Conservation (phyloP, 768 basidiomycete species). For the Sporobolomyces pararoseus region DNA sequence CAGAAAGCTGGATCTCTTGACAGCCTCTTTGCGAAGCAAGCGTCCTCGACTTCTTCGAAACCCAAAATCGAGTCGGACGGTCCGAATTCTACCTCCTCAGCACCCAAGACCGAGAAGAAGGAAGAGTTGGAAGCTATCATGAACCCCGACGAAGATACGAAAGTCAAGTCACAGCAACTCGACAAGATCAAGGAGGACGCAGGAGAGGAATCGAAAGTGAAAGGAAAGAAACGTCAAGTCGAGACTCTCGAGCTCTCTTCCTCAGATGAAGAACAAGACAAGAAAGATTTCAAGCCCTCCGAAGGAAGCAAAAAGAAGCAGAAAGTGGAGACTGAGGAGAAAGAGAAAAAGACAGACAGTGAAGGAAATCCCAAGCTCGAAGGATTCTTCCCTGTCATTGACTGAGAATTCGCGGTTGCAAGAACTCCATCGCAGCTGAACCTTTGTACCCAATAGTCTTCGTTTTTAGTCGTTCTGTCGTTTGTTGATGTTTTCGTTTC, state of each 20-base stretch:
- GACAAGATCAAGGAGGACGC: constrained; percentile 63
- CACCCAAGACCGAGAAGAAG: not conserved
- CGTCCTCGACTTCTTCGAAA: constrained; percentile 6
- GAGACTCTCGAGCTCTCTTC: constrained; percentile 5
- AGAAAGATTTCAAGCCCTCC: not conserved
- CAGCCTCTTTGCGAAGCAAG: constrained; percentile 72
- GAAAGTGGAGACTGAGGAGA: not conserved
- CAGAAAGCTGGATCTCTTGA: constrained; percentile 51
- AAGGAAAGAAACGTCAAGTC: not conserved
- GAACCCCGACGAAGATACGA: constrained; percentile 61
- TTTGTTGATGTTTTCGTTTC: no score
- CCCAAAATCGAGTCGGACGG: not conserved
- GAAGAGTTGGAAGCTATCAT: constrained; percentile 55
- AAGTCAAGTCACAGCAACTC: constrained; percentile 48
- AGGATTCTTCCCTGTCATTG: constrained; percentile 3
- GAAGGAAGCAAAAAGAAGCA: not conserved
- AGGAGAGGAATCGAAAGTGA: constrained; percentile 43
- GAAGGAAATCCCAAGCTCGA: constrained; percentile 7
- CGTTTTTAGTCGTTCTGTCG: no score
- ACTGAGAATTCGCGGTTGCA: not conserved
- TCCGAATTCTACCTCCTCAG: not conserved
- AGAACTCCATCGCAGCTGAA: no score
- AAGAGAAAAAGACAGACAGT: not conserved
- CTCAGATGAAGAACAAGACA: not conserved
- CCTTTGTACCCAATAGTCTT: no score